These are phyloP conservation scores for Oemleria cerasiformis DNA, from an alignment of 306 rosid genomes.

Conservation along the genomic window DNA sequence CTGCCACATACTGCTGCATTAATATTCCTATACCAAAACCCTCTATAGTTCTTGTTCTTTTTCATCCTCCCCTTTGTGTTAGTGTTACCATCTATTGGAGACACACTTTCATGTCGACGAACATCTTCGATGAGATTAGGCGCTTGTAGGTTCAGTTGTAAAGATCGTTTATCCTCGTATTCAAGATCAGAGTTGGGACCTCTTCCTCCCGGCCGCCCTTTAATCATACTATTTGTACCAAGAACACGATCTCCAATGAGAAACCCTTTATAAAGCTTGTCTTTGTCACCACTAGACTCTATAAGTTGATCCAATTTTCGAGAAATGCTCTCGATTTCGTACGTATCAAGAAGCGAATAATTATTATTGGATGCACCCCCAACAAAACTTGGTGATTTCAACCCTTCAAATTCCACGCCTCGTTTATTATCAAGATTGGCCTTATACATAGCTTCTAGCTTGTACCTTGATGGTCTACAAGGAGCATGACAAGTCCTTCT, in stretches of 20 bases:
- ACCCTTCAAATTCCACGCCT: not conserved
- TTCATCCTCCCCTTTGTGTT: slow-evolving; percentile 14
- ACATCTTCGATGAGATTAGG: not conserved
- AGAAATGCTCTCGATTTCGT: slow-evolving; percentile 60
- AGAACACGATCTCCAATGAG: not conserved
- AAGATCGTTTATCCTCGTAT: not conserved
- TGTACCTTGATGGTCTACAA: slow-evolving; percentile 63
- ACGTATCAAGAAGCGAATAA: slow-evolving; percentile 59
- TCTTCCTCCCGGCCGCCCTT: not conserved
- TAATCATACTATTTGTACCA: not conserved
- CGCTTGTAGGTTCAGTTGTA: not conserved
- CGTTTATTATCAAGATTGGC: not conserved
- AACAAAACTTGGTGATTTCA: not conserved
- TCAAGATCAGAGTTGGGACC: not conserved
- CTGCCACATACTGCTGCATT: slow-evolving; percentile 51
- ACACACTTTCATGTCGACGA: not conserved
- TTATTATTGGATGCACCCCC: not conserved
- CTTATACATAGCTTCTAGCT: slow-evolving; percentile 48
- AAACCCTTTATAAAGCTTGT: not conserved
- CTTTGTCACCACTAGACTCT: slow-evolving; percentile 28
- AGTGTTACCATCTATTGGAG: not conserved
- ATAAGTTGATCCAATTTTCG: slow-evolving; percentile 39
- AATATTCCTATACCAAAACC: slow-evolving; percentile 40
- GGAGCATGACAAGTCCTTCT: slow-evolving; percentile 20
- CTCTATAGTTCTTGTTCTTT: slow-evolving; percentile 36